Percentiles rank a stretch among this genome's conserved stretches.
Conservation (phyloP, 139 green algal genomes). For the Chlorella sp. region DNA sequence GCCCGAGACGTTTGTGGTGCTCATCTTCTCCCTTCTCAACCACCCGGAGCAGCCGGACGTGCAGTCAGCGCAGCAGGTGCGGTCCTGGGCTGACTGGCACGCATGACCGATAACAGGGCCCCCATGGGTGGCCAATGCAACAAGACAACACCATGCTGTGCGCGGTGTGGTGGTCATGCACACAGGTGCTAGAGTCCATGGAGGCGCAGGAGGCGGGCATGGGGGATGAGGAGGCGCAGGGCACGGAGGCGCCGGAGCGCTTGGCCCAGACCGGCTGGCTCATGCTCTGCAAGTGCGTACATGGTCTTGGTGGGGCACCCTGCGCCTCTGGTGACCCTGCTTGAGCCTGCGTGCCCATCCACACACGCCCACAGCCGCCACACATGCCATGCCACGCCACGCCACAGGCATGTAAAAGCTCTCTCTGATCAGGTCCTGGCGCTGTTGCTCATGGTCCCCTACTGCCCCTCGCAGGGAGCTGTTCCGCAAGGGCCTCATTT, state of each 20-base stretch:
- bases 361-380: too few relatives aligned
- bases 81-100: too few relatives aligned
- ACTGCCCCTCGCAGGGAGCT: slow-evolving; percentile 9
- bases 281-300: slow-evolving; percentile 23
- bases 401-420: too few relatives aligned
- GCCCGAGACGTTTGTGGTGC: slow-evolving; percentile 23
- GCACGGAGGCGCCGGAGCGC: neutral
- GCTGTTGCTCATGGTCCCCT: neutral
- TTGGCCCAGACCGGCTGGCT: slow-evolving; percentile 9
- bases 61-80: slow-evolving; percentile 5
- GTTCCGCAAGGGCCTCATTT: slow-evolving; percentile 18
- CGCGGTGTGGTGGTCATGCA: too few relatives aligned
- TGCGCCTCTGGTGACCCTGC: too few relatives aligned
- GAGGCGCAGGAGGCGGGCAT: slow-evolving; percentile 11
- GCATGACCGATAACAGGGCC: too few relatives aligned
- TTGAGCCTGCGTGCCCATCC: neutral
- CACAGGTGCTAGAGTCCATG: slow-evolving; percentile 19
- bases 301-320: too few relatives aligned
- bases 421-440: neutral
- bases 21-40: slow-evolving; percentile 24
- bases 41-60: slow-evolving; percentile 8
- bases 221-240: neutral
- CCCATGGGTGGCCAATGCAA: too few relatives aligned
- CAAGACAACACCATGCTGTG: too few relatives aligned
- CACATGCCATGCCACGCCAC: too few relatives aligned